Conservation (phyloP, 1,284 basidiomycete species). For the Athelia sp. region DNA sequence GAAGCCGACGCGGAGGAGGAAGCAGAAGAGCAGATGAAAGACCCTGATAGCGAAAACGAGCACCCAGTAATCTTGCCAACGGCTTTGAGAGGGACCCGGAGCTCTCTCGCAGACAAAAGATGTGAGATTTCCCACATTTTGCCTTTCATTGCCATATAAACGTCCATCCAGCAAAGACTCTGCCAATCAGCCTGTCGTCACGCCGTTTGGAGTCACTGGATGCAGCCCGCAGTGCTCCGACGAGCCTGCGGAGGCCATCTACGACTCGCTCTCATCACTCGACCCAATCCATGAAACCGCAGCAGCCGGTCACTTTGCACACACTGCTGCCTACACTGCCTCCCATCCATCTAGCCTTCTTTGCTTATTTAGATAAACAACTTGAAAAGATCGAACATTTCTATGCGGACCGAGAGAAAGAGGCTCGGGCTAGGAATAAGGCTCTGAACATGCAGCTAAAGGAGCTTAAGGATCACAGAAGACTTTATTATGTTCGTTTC, state of each 20-base stretch:
- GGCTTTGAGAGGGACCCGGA: too few species aligned
- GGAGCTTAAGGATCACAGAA: slow-evolving; percentile 70
- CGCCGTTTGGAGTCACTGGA: too few species aligned
- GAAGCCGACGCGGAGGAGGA: too few species aligned
- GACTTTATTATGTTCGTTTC: slow-evolving; percentile 58
- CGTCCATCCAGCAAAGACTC: too few species aligned
- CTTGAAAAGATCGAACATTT: slow-evolving; percentile 83
- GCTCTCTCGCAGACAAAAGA: too few species aligned
- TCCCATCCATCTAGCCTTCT: slow-evolving; percentile 65
- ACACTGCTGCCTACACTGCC: slow-evolving; percentile 50
- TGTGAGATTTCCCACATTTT: too few species aligned
- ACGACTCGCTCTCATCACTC: neutral
- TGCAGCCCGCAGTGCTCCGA: too few species aligned
- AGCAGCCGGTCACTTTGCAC: slow-evolving; percentile 33
- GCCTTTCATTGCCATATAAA: too few species aligned
- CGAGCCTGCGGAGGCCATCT: neutral
- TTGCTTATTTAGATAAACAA: slow-evolving; percentile 69
- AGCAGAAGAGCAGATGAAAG: slow-evolving; percentile 1
- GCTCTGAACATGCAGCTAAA: slow-evolving; percentile 65
- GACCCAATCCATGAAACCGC: neutral
- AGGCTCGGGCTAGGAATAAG: slow-evolving; percentile 50
- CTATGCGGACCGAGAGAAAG: slow-evolving; percentile 70
- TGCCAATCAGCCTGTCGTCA: too few species aligned
- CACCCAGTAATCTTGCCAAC: too few species aligned
- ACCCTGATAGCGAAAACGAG: too few species aligned